These are phyloP conservation scores for Gnomoniopsis sp. DNA, from an alignment of 2,329 filamentous ascomycete species.

Conservation along the genomic window DNA sequence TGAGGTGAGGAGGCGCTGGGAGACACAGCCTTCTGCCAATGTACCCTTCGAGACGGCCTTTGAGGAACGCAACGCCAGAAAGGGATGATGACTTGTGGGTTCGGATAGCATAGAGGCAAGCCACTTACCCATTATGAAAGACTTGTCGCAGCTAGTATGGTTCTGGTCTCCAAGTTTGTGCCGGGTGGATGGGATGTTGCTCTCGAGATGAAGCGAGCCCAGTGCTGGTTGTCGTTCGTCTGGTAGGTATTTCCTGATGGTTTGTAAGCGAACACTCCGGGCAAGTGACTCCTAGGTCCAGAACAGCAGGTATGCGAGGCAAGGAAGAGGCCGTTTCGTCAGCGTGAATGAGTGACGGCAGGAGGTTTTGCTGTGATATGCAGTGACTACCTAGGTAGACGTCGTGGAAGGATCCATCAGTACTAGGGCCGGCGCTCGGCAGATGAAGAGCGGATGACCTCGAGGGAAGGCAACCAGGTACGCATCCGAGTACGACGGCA, in stretches of 20 bases:
- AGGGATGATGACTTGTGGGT: background rate
- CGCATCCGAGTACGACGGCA: background rate
- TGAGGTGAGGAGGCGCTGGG: background rate
- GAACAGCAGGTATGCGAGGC: background rate
- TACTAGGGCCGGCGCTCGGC: constrained; percentile 6
- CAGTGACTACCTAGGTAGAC: background rate
- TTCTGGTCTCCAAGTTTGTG: background rate
- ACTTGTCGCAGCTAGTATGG: background rate
- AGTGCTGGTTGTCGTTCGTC: background rate
- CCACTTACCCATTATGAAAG: constrained; percentile 15
- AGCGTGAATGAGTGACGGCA: background rate
- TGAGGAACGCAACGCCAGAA: background rate
- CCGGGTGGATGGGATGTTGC: background rate
- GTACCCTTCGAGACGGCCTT: background rate
- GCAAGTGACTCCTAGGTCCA: background rate
- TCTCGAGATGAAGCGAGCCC: background rate
- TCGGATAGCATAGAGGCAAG: background rate
- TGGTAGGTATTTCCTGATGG: background rate
- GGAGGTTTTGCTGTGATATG: background rate
- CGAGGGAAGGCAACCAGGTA: background rate
- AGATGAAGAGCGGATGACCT: background rate
- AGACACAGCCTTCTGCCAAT: background rate
- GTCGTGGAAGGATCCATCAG: background rate
- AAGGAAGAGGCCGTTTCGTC: background rate
- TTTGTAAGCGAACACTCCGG: constrained; percentile 1